Conservation (phyloP, 768 basidiomycete species). For the Asterophora lycoperdoides region DNA sequence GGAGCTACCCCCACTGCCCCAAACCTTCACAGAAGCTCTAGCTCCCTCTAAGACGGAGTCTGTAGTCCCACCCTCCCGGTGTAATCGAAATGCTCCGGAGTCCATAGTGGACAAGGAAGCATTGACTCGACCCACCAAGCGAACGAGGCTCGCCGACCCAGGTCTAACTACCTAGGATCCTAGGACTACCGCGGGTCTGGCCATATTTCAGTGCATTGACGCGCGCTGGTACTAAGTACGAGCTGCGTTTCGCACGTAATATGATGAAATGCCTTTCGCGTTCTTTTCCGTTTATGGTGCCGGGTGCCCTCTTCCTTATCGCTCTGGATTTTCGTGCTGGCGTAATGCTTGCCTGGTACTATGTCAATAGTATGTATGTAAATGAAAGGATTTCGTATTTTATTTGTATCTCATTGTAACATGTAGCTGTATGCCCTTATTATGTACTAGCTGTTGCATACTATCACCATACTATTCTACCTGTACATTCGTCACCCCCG, state of each 20-base stretch:
- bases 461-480: no score
- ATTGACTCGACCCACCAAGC: conserved; percentile 5
- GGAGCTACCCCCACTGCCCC: conserved; percentile 9
- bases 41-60: neutral
- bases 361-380: no score
- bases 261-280: neutral
- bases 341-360: no score
- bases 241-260: neutral
- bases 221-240: neutral
- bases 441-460: no score
- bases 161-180: neutral
- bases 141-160: conserved; percentile 3
- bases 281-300: neutral
- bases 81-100: neutral
- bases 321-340: no score
- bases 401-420: neutral
- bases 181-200: neutral
- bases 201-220: neutral
- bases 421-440: no score
- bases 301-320: no score
- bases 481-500: no score
- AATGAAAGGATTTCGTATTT: neutral
- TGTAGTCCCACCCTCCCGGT: neutral
- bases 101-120: neutral
- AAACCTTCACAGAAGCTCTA: neutral